phyloP scores from a whole-genome alignment of 768 basidiomycete species.

The Exidia glandulosa region DNA sequence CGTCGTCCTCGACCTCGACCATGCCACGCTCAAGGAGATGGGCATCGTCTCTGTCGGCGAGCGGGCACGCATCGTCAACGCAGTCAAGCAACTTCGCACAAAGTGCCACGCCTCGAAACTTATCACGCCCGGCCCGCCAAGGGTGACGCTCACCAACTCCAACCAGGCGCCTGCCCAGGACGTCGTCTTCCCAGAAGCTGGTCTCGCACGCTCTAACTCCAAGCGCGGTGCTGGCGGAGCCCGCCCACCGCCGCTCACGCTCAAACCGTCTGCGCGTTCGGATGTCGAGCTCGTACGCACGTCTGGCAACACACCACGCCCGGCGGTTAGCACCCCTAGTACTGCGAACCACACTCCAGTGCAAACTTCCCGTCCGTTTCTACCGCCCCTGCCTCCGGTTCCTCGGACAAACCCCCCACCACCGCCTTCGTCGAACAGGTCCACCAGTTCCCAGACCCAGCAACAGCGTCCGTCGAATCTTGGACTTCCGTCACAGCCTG shows the following conservation, averaged over 20 bases:
- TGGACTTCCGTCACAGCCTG: conserved; percentile 20
- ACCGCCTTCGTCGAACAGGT: conserved; percentile 24
- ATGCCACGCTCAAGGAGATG: conserved; percentile 80
- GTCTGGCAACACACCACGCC: conserved; percentile 1
- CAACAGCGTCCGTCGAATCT: conserved; percentile 3
- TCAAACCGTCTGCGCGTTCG: not conserved
- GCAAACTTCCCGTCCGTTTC: conserved; percentile 30
- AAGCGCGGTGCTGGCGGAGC: not conserved
- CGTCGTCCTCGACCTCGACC: conserved; percentile 85
- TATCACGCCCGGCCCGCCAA: not conserved
- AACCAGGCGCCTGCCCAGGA: not conserved
- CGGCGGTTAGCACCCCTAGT: conserved; percentile 18
- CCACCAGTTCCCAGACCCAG: conserved; percentile 21
- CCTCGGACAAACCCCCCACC: conserved; percentile 57
- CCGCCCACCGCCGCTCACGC: not conserved
- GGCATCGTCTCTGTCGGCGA: conserved; percentile 85
- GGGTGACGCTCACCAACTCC: not conserved
- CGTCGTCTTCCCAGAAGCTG: not conserved
- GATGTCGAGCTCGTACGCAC: conserved; percentile 1
- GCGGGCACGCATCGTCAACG: conserved; percentile 74
- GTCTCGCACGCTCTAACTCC: not conserved
- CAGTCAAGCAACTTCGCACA: conserved; percentile 67
- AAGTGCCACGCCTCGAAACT: conserved; percentile 14
- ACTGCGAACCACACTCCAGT: conserved; percentile 22
- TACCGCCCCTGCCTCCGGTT: conserved; percentile 60